Conservation (phyloP, 768 basidiomycete genomes). For the Mycena latifolia region DNA sequence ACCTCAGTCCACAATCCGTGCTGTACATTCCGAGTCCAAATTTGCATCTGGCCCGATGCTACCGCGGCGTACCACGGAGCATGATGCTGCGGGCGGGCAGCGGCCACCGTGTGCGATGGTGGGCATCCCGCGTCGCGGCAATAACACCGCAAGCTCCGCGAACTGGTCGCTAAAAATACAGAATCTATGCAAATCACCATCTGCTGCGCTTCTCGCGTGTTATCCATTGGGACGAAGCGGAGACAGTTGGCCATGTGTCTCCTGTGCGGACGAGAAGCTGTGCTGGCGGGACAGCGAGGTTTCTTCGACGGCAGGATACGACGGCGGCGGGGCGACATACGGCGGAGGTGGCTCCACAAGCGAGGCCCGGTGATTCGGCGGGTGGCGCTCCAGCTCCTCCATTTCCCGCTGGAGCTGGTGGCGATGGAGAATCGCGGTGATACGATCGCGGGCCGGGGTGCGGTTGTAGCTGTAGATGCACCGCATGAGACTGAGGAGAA, state of each 20-base stretch:
- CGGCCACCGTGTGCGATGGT: too few relatives aligned
- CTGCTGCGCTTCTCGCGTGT: too few relatives aligned
- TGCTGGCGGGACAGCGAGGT: constrained; percentile 17
- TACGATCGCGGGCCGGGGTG: constrained; percentile 60
- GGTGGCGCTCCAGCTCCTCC: constrained; percentile 58
- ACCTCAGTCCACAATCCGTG: too few relatives aligned
- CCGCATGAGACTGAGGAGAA: constrained; percentile 54
- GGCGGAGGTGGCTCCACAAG: constrained; percentile 60
- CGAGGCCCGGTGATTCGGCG: constrained; percentile 41
- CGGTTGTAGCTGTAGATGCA: constrained; percentile 57
- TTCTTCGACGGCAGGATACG: constrained; percentile 47
- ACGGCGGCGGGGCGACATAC: constrained; percentile 61
- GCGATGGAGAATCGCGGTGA: constrained; percentile 54
- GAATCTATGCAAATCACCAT: too few relatives aligned
- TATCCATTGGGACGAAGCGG: constrained; percentile 26
- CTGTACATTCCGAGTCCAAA: too few relatives aligned
- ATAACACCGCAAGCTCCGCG: too few relatives aligned
- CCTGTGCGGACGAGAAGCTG: background rate
- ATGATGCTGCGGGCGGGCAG: too few relatives aligned
- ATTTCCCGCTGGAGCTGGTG: constrained; percentile 66
- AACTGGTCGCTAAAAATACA: background rate
- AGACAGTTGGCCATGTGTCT: constrained; percentile 2
- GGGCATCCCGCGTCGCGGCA: too few relatives aligned
- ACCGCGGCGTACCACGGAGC: too few relatives aligned
- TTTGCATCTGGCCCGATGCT: too few relatives aligned